Conservation (phyloP, 1,139 yeast species). For the Kodamaea anthophila region DNA sequence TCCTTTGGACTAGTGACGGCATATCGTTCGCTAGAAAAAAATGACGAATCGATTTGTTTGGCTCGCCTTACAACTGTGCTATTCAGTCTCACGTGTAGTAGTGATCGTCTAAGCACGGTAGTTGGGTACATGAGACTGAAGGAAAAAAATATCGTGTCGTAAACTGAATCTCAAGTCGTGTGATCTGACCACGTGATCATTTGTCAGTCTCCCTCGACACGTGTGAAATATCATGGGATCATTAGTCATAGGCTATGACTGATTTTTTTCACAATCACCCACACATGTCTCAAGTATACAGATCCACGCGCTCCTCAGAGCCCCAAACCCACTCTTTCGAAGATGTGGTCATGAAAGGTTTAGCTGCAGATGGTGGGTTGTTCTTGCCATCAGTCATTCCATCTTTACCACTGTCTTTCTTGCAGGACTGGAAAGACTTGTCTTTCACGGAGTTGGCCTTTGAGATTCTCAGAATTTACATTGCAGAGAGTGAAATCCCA, state of each 20-base stretch:
- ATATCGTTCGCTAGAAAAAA: neutral
- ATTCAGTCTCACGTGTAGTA: slow-evolving; percentile 4
- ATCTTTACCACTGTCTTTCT: slow-evolving; percentile 50
- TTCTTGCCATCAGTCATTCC: slow-evolving; percentile 86
- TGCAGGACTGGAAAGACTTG: slow-evolving; percentile 64
- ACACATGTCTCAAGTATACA: slow-evolving; percentile 49
- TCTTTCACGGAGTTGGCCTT: slow-evolving; percentile 82
- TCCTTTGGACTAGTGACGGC: slow-evolving; percentile 1
- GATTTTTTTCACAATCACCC: slow-evolving; percentile 5
- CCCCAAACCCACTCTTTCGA: slow-evolving; percentile 67
- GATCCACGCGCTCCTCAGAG: slow-evolving; percentile 76
- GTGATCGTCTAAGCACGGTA: slow-evolving; percentile 2
- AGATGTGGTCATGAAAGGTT: slow-evolving; percentile 87
- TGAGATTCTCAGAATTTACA: slow-evolving; percentile 76
- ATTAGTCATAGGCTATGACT: too few relatives aligned
- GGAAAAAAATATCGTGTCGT: too few relatives aligned
- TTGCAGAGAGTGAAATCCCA: slow-evolving; percentile 65
- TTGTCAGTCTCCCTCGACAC: too few relatives aligned
- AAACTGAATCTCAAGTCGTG: too few relatives aligned
- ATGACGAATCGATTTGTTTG: neutral
- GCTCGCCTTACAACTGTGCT: slow-evolving; percentile 4
- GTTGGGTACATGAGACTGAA: slow-evolving; percentile 1
- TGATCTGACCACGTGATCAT: too few relatives aligned
- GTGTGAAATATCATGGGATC: too few relatives aligned
- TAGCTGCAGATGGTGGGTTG: slow-evolving; percentile 94